Conservation (phyloP, 805 yeast species). For the Saccharomycopsis microspora region DNA sequence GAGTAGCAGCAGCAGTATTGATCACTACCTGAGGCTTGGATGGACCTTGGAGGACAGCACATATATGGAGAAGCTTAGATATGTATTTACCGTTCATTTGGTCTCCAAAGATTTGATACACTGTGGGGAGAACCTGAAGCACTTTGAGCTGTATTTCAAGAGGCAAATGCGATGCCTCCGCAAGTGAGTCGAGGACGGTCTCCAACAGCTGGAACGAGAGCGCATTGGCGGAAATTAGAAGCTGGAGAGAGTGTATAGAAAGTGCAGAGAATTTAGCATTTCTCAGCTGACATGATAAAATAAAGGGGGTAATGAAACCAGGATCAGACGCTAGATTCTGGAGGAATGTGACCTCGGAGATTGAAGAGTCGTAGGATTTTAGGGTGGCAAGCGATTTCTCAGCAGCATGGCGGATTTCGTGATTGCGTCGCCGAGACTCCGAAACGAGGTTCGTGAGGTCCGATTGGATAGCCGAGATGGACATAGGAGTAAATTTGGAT, state of each 20-base stretch:
- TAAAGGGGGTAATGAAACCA: constrained; percentile 55
- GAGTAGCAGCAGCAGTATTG: constrained; percentile 88
- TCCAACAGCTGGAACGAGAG: constrained; percentile 43
- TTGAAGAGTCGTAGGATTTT: constrained; percentile 24
- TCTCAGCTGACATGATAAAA: constrained; percentile 60
- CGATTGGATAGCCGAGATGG: constrained; percentile 34
- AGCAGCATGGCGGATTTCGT: constrained; percentile 50
- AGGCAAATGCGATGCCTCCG: constrained; percentile 65
- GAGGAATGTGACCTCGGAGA: constrained; percentile 21
- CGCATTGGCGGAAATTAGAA: constrained; percentile 40
- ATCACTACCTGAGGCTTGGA: constrained; percentile 67
- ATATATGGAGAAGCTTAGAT: constrained; percentile 49
- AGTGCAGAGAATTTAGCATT: constrained; percentile 64
- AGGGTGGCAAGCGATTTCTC: constrained; percentile 40
- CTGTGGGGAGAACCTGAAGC: constrained; percentile 68
- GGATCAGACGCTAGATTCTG: constrained; percentile 32
- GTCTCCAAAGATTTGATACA: constrained; percentile 52
- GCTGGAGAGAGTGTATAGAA: constrained; percentile 62
- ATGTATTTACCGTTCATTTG: constrained; percentile 45
- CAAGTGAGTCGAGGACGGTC: constrained; percentile 52
- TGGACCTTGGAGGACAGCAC: constrained; percentile 58
- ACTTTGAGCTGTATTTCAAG: constrained; percentile 79
- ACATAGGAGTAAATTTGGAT: constrained; percentile 16
- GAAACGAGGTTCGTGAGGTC: constrained; percentile 53
- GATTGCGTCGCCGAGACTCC: constrained; percentile 61